phyloP scores from a whole-genome alignment of 768 basidiomycete species.

The Pulveroboletus sp. region DNA sequence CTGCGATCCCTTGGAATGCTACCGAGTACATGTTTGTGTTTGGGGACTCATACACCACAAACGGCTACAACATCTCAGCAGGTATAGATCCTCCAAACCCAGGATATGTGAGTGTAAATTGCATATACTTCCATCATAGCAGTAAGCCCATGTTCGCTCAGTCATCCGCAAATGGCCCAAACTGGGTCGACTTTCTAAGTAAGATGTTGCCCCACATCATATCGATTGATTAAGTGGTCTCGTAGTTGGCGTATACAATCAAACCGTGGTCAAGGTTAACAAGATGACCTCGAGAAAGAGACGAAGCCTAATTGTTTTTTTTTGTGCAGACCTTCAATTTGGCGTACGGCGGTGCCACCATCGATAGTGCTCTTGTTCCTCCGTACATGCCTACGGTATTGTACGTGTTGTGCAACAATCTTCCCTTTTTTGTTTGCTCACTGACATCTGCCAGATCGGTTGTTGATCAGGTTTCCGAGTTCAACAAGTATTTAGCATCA shows the following conservation, averaged over 20 bases:
- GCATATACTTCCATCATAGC: not conserved
- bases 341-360: conserved; percentile 65
- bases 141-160: not conserved
- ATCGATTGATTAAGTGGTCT: conserved; percentile 1
- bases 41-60: conserved; percentile 59
- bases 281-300: not conserved
- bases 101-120: conserved; percentile 37
- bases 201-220: conserved; percentile 4
- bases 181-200: conserved; percentile 47
- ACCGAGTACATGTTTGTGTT: conserved; percentile 57
- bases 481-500: conserved; percentile 41
- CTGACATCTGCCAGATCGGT: conserved; percentile 11
- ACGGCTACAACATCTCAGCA: conserved; percentile 55
- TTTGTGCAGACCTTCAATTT: conserved; percentile 52
- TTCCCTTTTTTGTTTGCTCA: not conserved
- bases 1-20: conserved; percentile 42
- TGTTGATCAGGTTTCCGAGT: conserved; percentile 58
- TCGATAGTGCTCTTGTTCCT: conserved; percentile 51
- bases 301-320: not conserved
- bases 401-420: conserved; percentile 34
- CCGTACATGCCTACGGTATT: conserved; percentile 50
- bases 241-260: conserved; percentile 49
- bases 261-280: conserved; percentile 45
- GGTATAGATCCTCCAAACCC: conserved; percentile 50
- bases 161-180: conserved; percentile 42